phyloP scores from a whole-genome alignment of 805 yeast species.

The Candida glaebosa region DNA sequence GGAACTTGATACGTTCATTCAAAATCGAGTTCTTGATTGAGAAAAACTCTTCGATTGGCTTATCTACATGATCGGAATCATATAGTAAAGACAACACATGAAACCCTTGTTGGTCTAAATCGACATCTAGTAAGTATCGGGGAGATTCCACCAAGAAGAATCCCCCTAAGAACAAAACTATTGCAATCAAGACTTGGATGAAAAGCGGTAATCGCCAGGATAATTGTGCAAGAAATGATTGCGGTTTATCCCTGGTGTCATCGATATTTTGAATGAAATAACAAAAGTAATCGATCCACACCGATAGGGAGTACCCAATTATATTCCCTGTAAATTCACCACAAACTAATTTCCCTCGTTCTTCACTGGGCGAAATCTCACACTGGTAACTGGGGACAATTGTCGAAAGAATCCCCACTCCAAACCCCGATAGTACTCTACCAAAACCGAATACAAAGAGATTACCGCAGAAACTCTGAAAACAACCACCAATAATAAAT shows the following conservation, averaged over 20 bases:
- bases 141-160: constrained; percentile 83
- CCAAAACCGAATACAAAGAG: constrained; percentile 65
- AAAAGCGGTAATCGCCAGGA: constrained; percentile 81
- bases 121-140: constrained; percentile 83
- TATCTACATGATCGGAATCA: constrained; percentile 27
- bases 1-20: constrained; percentile 34
- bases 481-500: constrained; percentile 73
- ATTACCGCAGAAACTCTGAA: constrained; percentile 61
- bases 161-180: constrained; percentile 67
- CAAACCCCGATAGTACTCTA: constrained; percentile 76
- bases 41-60: constrained; percentile 42
- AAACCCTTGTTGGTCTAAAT: constrained; percentile 58
- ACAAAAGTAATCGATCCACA: constrained; percentile 83
- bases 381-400: constrained; percentile 87
- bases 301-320: constrained; percentile 74
- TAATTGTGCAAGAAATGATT: constrained; percentile 34
- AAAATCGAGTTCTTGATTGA: constrained; percentile 44
- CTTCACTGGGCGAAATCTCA: constrained; percentile 84
- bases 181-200: constrained; percentile 72
- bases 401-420: constrained; percentile 80
- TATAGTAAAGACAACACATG: constrained; percentile 24
- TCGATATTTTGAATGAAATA: constrained; percentile 57
- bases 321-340: constrained; percentile 87
- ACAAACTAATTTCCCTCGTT: constrained; percentile 81
- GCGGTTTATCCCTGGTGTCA: constrained; percentile 33